A percentile compares a stretch with the other conserved stretches of the same genome.
Conservation (phyloP, 345 rosid genomes). For the Hibiscus trionum region DNA sequence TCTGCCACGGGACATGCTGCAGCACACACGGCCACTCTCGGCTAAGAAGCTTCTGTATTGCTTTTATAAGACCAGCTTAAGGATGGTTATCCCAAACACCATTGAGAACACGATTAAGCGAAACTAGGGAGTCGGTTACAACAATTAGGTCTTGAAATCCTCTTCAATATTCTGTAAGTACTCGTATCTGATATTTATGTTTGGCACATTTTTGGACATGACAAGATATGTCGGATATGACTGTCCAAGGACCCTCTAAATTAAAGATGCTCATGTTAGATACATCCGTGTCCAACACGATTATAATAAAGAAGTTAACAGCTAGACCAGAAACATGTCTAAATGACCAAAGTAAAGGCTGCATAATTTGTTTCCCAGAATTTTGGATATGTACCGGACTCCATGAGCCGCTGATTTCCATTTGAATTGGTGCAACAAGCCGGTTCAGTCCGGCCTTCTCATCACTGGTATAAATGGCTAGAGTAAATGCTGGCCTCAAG, state of each 20-base stretch:
- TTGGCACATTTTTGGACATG: not conserved
- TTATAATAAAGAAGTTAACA: not conserved
- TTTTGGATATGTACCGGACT: not conserved
- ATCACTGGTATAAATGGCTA: not conserved
- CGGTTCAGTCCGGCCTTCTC: not conserved
- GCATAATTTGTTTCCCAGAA: not conserved
- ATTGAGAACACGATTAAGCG: too few relatives aligned
- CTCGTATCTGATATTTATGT: not conserved
- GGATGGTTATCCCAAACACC: too few relatives aligned
- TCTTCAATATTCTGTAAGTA: not conserved
- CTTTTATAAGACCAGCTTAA: too few relatives aligned
- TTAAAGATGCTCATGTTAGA: not conserved
- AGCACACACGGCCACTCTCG: too few relatives aligned
- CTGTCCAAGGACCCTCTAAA: not conserved
- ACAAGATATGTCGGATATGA: not conserved
- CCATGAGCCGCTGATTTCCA: not conserved
- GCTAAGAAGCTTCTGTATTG: too few relatives aligned
- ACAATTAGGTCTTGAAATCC: not conserved
- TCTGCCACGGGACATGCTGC: too few relatives aligned
- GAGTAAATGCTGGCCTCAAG: not conserved
- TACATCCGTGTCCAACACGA: not conserved
- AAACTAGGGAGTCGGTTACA: not conserved
- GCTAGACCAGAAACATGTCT: not conserved
- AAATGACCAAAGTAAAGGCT: not conserved
- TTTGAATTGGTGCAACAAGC: not conserved